Conservation (phyloP, 2,329 filamentous ascomycete species). For the Helminthosporium solani region DNA sequence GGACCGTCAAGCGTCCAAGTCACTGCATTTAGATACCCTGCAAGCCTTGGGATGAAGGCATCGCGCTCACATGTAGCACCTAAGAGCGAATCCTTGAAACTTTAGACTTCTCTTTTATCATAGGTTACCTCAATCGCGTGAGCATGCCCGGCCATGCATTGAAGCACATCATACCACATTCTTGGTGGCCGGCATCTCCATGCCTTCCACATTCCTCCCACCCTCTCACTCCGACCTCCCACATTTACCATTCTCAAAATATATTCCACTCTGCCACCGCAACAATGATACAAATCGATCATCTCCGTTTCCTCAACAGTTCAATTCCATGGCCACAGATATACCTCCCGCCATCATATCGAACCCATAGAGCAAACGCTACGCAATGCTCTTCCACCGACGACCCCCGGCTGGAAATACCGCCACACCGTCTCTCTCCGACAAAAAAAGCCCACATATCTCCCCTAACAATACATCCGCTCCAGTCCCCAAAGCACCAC, state of each 20-base stretch:
- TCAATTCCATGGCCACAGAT: background rate
- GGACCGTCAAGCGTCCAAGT: conserved; percentile 13
- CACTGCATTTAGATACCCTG: conserved; percentile 31
- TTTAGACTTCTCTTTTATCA: no score
- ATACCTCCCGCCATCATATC: conserved; percentile 6
- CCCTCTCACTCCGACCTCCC: no score
- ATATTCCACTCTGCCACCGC: no score
- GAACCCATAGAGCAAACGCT: conserved; percentile 11
- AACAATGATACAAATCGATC: no score
- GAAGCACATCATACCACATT: no score
- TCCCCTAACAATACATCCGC: conserved; percentile 16
- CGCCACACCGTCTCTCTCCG: conserved; percentile 14
- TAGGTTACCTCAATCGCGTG: no score
- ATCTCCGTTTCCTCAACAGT: no score
- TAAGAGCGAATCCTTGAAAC: background rate
- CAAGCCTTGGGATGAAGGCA: conserved; percentile 8
- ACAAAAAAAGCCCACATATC: conserved; percentile 12
- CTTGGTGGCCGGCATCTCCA: conserved; percentile 18
- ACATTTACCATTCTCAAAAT: no score
- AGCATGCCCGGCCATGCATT: no score
- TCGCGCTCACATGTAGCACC: conserved; percentile 2
- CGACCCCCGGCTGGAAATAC: conserved; percentile 10
- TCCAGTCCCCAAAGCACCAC: conserved; percentile 9
- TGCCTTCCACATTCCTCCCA: conserved; percentile 22
- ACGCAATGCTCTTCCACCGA: conserved; percentile 22